Base-by-base conservation (phyloP, 805 yeast species). In the Sugiyamaella qingdaonensis region DNA sequence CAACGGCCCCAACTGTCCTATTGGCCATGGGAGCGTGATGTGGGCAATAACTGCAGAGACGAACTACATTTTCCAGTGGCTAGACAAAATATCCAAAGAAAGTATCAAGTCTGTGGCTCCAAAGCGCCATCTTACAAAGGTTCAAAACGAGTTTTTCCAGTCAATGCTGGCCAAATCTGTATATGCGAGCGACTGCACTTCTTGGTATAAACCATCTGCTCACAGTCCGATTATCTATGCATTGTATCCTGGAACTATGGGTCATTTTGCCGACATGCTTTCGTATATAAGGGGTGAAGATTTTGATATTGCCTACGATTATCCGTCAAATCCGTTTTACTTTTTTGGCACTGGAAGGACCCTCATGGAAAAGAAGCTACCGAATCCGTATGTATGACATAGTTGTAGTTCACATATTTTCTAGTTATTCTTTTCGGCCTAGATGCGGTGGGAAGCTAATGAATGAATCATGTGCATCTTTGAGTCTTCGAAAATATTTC, bases 301-400 rank as follows among this genome's bases (percentile, higher is more conserved):
- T 19, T 57, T 48, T 36, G 56, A 55, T 14, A 35, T 48, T 36
- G 57, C 34, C 31, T 55, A 55, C 24, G 46, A 47, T 10, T 14
- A 49, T 21, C 53, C 60, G 4, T 46, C 48, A 2, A 49, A 57
- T 42, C 49, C 53, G 13, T 57, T 14, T 35, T 46, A 43, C 18
- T 57, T 31, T 47, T 57, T 52, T 29, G 58, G 60, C 10, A 53
- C 48, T 33, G 60, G 60, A 9, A 31, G 57, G 44, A 57, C 60
- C 4, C 13, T 19, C 10, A 4, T 9, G 8, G 43, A 39, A 21
- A 21, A 16, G 24, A 16, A 11, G 13, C 13, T 16, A 21, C 43
- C 43, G 7, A 39, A 39, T 39, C 43, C 43, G 13, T 39, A 39
- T 19, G 13, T 39, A 19, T 39, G 16, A 34, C 7, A 24, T 24